Evolutionary conservation across 768 basidiomycete species (phyloP).

Genomic region (Grammothele lineata): DNA sequence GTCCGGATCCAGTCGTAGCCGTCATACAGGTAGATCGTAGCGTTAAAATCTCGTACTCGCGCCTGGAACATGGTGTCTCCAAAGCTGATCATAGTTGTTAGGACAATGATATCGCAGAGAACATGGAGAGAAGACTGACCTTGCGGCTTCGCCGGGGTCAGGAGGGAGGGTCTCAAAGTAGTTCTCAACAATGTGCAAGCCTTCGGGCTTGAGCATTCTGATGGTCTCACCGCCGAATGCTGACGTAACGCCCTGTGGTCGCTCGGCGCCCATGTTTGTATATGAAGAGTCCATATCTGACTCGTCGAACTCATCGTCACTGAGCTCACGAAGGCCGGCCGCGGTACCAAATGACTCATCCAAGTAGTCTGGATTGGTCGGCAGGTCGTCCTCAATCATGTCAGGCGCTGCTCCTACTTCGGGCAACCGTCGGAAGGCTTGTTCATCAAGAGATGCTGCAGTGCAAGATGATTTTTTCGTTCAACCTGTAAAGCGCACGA

Average conservation of each 20-base stretch:
- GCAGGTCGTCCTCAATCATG: conserved; percentile 89
- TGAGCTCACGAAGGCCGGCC: conserved; percentile 67
- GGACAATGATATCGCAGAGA: no score
- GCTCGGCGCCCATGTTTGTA: conserved; percentile 17
- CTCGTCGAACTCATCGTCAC: conserved; percentile 70
- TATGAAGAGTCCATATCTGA: conserved; percentile 37
- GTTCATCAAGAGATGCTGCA: conserved; percentile 73
- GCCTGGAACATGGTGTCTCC: conserved; percentile 49
- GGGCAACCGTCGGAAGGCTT: conserved; percentile 72
- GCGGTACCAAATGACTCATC: conserved; percentile 78
- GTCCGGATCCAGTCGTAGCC: conserved; percentile 94
- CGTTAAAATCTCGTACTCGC: conserved; percentile 55
- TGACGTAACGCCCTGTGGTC: conserved; percentile 43
- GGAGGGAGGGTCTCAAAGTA: conserved; percentile 66
- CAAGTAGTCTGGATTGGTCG: conserved; percentile 83
- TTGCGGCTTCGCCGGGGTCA: conserved; percentile 41
- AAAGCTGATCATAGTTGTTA: conserved; percentile 24
- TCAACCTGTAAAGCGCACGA: neutral
- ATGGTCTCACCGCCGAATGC: conserved; percentile 82
- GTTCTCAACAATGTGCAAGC: conserved; percentile 67
- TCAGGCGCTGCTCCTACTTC: conserved; percentile 79
- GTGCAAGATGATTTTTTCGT: neutral
- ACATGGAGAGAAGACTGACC: conserved; percentile 38
- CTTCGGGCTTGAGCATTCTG: conserved; percentile 60
- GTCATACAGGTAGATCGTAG: conserved; percentile 76